These are phyloP conservation scores for Bacterosira constricta DNA, from an alignment of 108 stramenopile genomes.

Conservation along the genomic window DNA sequence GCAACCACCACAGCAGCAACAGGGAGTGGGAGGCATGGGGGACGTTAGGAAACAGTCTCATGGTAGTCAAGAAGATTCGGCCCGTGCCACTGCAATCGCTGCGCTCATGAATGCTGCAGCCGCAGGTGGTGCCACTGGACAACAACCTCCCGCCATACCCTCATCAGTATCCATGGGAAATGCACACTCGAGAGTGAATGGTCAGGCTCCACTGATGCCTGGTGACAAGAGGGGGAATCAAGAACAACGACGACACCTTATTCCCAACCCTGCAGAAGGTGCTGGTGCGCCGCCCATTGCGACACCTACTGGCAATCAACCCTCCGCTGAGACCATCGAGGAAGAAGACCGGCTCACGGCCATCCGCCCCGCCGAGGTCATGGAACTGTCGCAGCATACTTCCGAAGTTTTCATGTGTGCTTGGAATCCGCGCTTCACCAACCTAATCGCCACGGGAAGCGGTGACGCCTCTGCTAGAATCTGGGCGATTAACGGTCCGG, in stretches of 20 bases:
- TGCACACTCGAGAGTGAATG: not conserved
- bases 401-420: conserved; percentile 98
- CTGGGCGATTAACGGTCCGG: conserved; percentile 83
- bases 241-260: conserved; percentile 4
- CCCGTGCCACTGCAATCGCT: conserved; percentile 37
- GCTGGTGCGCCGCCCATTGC: not conserved
- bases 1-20: not conserved
- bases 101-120: conserved; percentile 40
- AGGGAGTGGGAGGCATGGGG: not conserved
- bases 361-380: conserved; percentile 63
- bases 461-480: conserved; percentile 95
- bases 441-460: conserved; percentile 93
- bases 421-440: conserved; percentile 93
- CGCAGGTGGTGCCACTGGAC: conserved; percentile 22
- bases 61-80: conserved; percentile 19
- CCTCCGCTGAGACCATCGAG: conserved; percentile 21
- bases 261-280: not conserved
- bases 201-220: conserved; percentile 16
- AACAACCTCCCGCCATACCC: not conserved
- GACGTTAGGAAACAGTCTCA: conserved; percentile 2
- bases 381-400: conserved; percentile 81
- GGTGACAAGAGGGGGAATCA: conserved; percentile 21
- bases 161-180: not conserved
- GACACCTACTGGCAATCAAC: not conserved
- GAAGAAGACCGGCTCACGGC: conserved; percentile 69